phyloP scores from a whole-genome alignment of 2,329 filamentous ascomycete species.

The Escovopsis sp. region DNA sequence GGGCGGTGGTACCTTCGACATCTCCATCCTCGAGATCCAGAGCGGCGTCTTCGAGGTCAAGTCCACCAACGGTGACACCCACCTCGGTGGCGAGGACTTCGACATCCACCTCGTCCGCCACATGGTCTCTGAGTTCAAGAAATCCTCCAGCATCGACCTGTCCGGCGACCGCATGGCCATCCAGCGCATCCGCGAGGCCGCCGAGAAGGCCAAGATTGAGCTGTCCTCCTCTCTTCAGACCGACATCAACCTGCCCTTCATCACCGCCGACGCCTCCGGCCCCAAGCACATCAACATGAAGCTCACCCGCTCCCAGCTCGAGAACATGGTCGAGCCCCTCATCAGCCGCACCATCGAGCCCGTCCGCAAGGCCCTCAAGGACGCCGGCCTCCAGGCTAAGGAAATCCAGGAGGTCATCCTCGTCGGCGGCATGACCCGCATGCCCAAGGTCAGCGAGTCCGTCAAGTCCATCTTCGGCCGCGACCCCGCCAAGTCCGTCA shows the following conservation, averaged over 20 bases:
- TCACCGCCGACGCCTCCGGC: conserved; percentile 87
- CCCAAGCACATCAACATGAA: conserved; percentile 98
- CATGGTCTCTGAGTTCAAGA: conserved; percentile 93
- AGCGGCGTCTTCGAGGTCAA: conserved; percentile 98
- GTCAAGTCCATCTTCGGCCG: conserved; percentile 95
- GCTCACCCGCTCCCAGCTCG: conserved; percentile 82
- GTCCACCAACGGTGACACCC: conserved; percentile 97
- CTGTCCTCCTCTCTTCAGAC: conserved; percentile 89
- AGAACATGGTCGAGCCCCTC: conserved; percentile 81
- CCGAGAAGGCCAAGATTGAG: conserved; percentile 99
- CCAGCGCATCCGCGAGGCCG: conserved; percentile 95
- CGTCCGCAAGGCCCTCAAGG: conserved; percentile 93
- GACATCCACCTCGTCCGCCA: conserved; percentile 90
- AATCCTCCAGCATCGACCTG: conserved; percentile 81
- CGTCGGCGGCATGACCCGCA: conserved; percentile 97
- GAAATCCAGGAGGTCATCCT: conserved; percentile 97
- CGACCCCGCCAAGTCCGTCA: conserved; percentile 94
- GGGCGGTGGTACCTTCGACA: conserved; percentile 98
- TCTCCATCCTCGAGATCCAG: conserved; percentile 93
- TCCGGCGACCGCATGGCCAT: conserved; percentile 93
- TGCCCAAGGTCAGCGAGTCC: conserved; percentile 94
- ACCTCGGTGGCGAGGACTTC: conserved; percentile 96
- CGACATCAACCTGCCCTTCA: conserved; percentile 97
- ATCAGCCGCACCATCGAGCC: conserved; percentile 79
- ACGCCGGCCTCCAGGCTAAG: conserved; percentile 78